Percentiles rank a stretch among this genome's conserved stretches.
phyloP scores from a whole-genome alignment of 2,329 filamentous ascomycete species.

The Colletotrichum sansevieriae region DNA sequence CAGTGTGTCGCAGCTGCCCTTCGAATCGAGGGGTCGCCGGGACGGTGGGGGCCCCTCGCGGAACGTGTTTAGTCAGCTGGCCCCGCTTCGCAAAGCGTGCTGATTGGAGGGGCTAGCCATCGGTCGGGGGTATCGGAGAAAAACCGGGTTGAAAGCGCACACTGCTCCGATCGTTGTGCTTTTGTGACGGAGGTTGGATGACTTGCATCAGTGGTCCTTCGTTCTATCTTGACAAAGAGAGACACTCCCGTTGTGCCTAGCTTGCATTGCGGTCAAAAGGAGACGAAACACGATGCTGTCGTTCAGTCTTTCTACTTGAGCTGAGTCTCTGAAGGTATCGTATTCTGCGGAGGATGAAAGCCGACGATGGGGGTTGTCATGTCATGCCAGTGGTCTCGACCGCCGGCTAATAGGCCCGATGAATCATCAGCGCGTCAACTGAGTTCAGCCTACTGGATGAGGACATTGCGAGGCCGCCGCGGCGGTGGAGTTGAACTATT shows the following conservation, averaged over 20 bases:
- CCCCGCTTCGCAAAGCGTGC: background rate
- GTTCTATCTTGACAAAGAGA: background rate
- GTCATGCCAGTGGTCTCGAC: no score
- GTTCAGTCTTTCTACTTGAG: background rate
- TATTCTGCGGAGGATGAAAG: slow-evolving; percentile 2
- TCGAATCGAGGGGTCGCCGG: slow-evolving; percentile 35
- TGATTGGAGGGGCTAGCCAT: slow-evolving; percentile 23
- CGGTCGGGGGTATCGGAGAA: slow-evolving; percentile 24
- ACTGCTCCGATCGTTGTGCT: slow-evolving; percentile 17
- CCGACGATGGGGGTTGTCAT: background rate
- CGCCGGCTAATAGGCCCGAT: background rate
- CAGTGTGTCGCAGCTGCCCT: background rate
- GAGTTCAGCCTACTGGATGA: no score
- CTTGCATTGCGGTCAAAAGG: background rate
- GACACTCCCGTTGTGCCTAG: background rate
- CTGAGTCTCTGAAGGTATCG: background rate
- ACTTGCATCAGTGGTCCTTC: background rate
- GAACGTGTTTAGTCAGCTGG: slow-evolving; percentile 1
- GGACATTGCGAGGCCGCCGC: no score
- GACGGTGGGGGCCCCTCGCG: slow-evolving; percentile 5
- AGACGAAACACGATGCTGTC: background rate
- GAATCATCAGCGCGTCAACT: background rate
- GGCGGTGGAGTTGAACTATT: no score
- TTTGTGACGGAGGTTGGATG: background rate
- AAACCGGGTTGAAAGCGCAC: slow-evolving; percentile 14